Evolutionary conservation across 306 rosid genomes (phyloP).

Genomic region (Malus fusca): DNA sequence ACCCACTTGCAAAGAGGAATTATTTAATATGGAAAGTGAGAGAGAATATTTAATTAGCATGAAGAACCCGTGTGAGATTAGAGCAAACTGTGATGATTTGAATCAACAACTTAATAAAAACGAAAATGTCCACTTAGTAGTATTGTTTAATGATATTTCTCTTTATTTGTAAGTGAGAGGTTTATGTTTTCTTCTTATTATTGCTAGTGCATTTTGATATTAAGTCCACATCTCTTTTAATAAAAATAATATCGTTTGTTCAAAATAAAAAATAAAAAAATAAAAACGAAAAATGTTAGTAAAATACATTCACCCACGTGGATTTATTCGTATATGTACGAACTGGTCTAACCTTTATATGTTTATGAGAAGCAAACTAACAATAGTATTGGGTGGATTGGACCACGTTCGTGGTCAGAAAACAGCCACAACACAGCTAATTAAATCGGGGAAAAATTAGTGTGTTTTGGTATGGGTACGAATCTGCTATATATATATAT

Average conservation of each 20-base stretch:
- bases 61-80: slow-evolving; percentile 18
- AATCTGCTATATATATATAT: neutral
- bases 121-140: neutral
- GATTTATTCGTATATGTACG: slow-evolving; percentile 10
- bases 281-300: too few species aligned
- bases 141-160: fast-evolving
- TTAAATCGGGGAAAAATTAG: neutral
- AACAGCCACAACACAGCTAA: neutral
- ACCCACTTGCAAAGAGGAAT: neutral
- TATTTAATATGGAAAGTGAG: neutral
- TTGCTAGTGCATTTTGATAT: too few species aligned
- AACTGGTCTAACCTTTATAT: neutral
- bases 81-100: neutral
- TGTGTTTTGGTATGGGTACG: neutral
- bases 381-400: neutral
- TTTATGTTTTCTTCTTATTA: fast-evolving
- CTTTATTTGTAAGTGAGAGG: neutral
- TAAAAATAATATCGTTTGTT: too few species aligned
- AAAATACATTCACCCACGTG: slow-evolving; percentile 17
- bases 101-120: neutral
- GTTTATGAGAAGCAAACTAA: neutral
- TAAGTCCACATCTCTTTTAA: too few species aligned
- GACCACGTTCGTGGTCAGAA: neutral
- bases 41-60: neutral
- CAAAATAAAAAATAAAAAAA: too few species aligned